Evolutionary conservation across 306 rosid species (phyloP).

Genomic region (Vigna angularis): DNA sequence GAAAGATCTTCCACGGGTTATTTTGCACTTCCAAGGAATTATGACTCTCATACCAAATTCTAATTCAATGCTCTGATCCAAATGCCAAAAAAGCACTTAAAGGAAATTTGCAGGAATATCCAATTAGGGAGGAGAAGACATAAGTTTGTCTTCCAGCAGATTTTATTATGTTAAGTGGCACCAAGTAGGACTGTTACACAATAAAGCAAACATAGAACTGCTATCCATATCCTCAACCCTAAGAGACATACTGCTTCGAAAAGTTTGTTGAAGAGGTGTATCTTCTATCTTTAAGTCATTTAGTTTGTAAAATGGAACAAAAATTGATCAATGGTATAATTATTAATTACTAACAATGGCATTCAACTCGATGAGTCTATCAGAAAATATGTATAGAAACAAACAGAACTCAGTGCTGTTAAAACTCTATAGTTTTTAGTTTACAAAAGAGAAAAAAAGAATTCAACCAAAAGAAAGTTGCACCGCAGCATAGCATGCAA

Average conservation of each 20-base stretch:
- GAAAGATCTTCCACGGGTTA: not conserved
- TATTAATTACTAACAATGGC: no score
- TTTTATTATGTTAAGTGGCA: not conserved
- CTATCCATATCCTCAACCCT: constrained; percentile 10
- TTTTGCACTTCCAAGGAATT: not conserved
- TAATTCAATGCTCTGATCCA: not conserved
- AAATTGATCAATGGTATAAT: no score
- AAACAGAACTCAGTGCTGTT: not conserved
- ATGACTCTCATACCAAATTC: not conserved
- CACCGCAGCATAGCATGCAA: not conserved
- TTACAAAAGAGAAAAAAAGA: not conserved
- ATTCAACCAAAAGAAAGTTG: not conserved
- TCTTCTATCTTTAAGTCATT: constrained; percentile 12
- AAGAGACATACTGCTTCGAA: not conserved
- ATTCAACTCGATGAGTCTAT: constrained; percentile 3
- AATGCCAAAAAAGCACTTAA: not conserved
- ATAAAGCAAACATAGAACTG: not conserved
- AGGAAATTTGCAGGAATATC: not conserved
- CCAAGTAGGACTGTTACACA: not conserved
- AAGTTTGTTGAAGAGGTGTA: constrained; percentile 28
- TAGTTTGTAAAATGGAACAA: constrained; percentile 21
- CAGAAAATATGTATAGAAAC: not conserved
- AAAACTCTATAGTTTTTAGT: not conserved
- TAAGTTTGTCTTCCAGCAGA: not conserved
- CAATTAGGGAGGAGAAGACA: not conserved